phyloP scores from a whole-genome alignment of 2,329 filamentous ascomycete species.

The Diaporthe velutina region DNA sequence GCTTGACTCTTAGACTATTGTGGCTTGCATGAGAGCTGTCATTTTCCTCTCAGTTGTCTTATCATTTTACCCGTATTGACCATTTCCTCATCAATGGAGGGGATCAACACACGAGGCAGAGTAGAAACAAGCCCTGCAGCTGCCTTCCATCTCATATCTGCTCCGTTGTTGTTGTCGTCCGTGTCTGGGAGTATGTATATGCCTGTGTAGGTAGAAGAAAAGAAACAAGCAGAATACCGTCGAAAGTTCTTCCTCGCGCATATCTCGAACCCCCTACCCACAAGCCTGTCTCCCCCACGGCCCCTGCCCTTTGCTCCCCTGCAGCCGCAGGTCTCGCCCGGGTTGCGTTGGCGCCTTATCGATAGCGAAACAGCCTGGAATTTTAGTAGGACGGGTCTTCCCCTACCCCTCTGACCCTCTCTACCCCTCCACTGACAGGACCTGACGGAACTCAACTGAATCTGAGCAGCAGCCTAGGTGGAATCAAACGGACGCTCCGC shows the following conservation, averaged over 20 bases:
- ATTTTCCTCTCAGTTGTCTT: not conserved
- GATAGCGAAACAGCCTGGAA: constrained; percentile 25
- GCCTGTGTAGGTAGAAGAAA: not conserved
- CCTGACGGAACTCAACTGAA: constrained; percentile 4
- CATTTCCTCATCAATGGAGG: not conserved
- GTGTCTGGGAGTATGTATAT: too few species aligned
- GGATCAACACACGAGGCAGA: not conserved
- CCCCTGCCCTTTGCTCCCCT: constrained; percentile 12
- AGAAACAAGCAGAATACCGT: constrained; percentile 10
- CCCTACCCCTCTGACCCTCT: constrained; percentile 14
- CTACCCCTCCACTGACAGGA: constrained; percentile 26
- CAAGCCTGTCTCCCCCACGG: constrained; percentile 3
- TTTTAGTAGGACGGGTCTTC: not conserved
- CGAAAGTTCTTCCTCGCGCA: constrained; percentile 2
- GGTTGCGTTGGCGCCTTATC: constrained; percentile 24
- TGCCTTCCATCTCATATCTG: too few species aligned
- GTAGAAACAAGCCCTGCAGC: not conserved
- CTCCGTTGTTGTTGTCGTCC: too few species aligned
- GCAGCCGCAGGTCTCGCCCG: constrained; percentile 14
- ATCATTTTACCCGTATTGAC: not conserved
- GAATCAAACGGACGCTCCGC: constrained; percentile 23
- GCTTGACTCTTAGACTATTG: not conserved
- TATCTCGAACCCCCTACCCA: constrained; percentile 3
- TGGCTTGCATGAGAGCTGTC: constrained; percentile 8
- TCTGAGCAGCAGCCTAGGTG: not conserved